phyloP scores from a whole-genome alignment of 345 rosid species.

The Citrus sinensis region DNA sequence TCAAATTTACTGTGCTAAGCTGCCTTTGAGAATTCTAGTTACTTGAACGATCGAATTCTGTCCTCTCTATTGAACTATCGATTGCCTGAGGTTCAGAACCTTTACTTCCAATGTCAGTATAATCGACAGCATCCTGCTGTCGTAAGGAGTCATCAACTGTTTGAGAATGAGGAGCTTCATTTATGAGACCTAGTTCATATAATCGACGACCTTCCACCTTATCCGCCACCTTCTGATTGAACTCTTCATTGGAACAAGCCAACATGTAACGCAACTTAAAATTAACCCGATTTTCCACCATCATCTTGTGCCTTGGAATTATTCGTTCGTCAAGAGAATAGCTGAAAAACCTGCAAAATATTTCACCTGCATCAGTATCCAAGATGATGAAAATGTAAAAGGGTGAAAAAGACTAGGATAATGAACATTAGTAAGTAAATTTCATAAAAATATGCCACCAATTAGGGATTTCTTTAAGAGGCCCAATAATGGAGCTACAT shows the following conservation, averaged over 20 bases:
- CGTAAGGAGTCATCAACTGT: not conserved
- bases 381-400: not conserved
- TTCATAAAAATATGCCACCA: not conserved
- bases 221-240: slow-evolving; percentile 48
- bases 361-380: slow-evolving; percentile 11
- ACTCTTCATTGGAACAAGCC: slow-evolving; percentile 65
- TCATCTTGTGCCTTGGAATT: slow-evolving; percentile 68
- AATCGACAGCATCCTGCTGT: not conserved
- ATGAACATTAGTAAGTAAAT: not conserved
- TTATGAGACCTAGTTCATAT: slow-evolving; percentile 46
- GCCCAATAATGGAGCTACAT: not conserved
- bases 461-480: not conserved
- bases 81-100: slow-evolving; percentile 5
- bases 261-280: slow-evolving; percentile 79
- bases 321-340: slow-evolving; percentile 79
- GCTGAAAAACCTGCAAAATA: slow-evolving; percentile 73
- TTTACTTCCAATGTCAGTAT: not conserved
- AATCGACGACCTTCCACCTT: slow-evolving; percentile 60
- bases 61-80: not conserved
- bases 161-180: slow-evolving; percentile 13
- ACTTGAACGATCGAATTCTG: not conserved
- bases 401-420: not conserved
- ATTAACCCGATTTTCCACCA: slow-evolving; percentile 73
- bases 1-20: not conserved
- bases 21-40: not conserved